A percentile compares a stretch with the other conserved stretches of the same genome.
phyloP scores from a whole-genome alignment of 2,329 filamentous ascomycete species.

The Alternaria novae-zelandiae region DNA sequence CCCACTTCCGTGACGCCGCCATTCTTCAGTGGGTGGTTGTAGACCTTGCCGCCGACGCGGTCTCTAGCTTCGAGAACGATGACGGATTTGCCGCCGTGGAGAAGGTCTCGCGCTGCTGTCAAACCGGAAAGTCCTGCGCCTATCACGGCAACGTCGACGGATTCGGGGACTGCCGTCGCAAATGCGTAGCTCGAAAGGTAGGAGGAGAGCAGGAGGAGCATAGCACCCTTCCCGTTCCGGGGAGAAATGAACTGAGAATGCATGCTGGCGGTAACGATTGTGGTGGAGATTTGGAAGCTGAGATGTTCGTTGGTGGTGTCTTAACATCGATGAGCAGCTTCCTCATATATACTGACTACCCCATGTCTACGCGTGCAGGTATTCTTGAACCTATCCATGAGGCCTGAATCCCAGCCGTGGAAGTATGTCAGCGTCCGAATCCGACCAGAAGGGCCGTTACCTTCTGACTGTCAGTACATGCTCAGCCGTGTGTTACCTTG shows the following conservation, averaged over 20 bases:
- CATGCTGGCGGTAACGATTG: not conserved
- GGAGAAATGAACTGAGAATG: not conserved
- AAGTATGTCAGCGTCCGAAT: not conserved
- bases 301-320: not conserved
- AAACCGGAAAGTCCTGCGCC: conserved; percentile 53
- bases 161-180: conserved; percentile 6
- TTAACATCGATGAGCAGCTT: not conserved
- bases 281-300: not conserved
- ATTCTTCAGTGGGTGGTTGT: conserved; percentile 23
- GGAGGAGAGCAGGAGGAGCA: not conserved
- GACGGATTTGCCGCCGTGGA: conserved; percentile 48
- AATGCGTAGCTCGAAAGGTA: not conserved
- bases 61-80: conserved; percentile 59
- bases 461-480: not conserved
- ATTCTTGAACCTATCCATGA: not conserved
- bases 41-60: conserved; percentile 61
- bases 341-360: not conserved
- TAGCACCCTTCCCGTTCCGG: not conserved
- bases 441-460: not conserved
- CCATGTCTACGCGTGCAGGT: not conserved
- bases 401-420: not conserved
- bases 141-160: conserved; percentile 46
- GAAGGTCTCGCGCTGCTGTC: conserved; percentile 42
- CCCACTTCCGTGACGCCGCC: conserved; percentile 30
- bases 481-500: not conserved